phyloP scores from a whole-genome alignment of 345 rosid species.

The Bruguiera sexangula region DNA sequence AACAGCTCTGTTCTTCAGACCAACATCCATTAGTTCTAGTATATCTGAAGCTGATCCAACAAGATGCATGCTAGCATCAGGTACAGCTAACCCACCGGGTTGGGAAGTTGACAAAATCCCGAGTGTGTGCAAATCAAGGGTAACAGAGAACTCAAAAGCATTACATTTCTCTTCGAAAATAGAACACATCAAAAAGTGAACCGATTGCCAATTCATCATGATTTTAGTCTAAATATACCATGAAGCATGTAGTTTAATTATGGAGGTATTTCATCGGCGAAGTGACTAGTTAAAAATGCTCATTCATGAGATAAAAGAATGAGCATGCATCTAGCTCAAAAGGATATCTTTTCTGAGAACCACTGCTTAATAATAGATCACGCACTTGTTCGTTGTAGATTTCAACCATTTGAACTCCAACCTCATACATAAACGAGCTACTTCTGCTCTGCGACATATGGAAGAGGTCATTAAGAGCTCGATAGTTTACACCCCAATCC shows the following conservation, averaged over 20 bases:
- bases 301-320: background rate
- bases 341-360: constrained; percentile 85
- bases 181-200: constrained; percentile 2
- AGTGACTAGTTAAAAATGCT: background rate
- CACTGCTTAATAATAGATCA: constrained; percentile 47
- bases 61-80: constrained; percentile 80
- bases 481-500: constrained; percentile 84
- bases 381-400: constrained; percentile 90
- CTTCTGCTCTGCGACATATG: constrained; percentile 55
- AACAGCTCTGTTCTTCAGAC: constrained; percentile 68
- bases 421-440: constrained; percentile 50
- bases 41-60: constrained; percentile 74
- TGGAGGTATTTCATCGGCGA: background rate
- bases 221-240: no score
- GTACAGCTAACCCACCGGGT: constrained; percentile 73
- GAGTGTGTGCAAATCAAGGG: constrained; percentile 79
- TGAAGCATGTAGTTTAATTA: no score
- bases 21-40: constrained; percentile 61
- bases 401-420: constrained; percentile 86
- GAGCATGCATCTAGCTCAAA: constrained; percentile 3
- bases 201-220: no score
- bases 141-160: constrained; percentile 16
- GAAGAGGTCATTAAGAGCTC: constrained; percentile 82
- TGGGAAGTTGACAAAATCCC: constrained; percentile 56
- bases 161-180: background rate